Evolutionary conservation across 208 protist genomes (phyloP), one percentile per base, ranked within the genome.

Genomic region (Trypanosoma cruzi): DNA sequence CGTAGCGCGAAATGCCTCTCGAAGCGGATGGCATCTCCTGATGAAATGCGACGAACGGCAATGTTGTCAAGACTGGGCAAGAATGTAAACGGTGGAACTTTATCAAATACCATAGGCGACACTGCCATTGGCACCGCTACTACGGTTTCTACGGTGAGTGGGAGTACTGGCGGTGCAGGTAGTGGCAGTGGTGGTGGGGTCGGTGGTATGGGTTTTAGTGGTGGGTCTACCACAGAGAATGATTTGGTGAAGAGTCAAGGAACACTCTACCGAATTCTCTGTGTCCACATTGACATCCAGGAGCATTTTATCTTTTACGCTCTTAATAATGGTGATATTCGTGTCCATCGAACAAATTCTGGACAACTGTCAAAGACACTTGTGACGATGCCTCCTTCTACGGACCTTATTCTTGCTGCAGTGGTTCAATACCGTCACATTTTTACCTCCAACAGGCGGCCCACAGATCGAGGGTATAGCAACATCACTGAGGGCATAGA

Each of bases 281-380:
- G 88, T 48, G 82, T 79, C 1, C 86, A 83, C 48, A 62, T 82
- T 1, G 85, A 85, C 1, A 61, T 32, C 24, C 73, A 84, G 34
- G 88, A 85, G 26, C 79, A 85, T 37, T 84, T 79, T 64, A 63
- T 94, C 56, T 81, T 84, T 66, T 94, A 94, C 79, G 84, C 85
- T 11, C 78, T 94, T 24, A 67, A 65, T 20, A 82, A 79, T 37
- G 88, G 88, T 20, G 88, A 94, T 44, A 85, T 94, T 52, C 88
- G 88, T 32, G 59, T 89, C 20, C 88, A 94, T 69, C 85, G 83
- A 64, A 86, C 60, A 31, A 83, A 94, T 63, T 88, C 81, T 4
- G 88, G 88, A 18, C 77, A 83, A 18, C 63, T 94, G 29, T 63
- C 88, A 59, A 87, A 89, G 59, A 94, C 88, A n/a, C 82, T 84